Conservation (phyloP, 192 early-diverging fungal species). For the Phycomyces blakesleeanus region DNA sequence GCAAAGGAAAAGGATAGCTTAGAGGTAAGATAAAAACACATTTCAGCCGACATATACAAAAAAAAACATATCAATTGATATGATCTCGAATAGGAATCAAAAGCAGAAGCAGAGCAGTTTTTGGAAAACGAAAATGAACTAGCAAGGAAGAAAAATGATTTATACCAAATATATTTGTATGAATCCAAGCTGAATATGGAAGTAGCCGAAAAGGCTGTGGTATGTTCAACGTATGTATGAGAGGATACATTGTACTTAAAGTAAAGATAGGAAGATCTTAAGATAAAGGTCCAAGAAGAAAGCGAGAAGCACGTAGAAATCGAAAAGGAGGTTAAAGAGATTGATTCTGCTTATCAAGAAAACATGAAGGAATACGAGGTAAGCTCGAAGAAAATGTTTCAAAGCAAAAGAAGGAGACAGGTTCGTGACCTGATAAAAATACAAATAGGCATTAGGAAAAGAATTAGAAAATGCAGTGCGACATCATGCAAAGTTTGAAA, state of each 20-base stretch:
- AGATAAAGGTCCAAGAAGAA: slow-evolving; percentile 56
- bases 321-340: slow-evolving; percentile 56
- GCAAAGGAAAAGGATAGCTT: slow-evolving; percentile 83
- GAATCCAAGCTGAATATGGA: slow-evolving; percentile 56
- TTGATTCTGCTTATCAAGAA: slow-evolving; percentile 58
- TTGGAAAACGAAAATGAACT: slow-evolving; percentile 80
- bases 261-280: slow-evolving; percentile 44
- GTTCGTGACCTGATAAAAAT: not conserved
- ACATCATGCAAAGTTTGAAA: slow-evolving; percentile 68
- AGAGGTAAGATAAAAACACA: slow-evolving; percentile 46
- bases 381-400: not conserved
- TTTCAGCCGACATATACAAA: not conserved
- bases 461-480: slow-evolving; percentile 53
- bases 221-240: slow-evolving; percentile 9
- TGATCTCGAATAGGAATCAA: slow-evolving; percentile 47
- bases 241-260: not conserved
- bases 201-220: slow-evolving; percentile 43
- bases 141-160: slow-evolving; percentile 61
- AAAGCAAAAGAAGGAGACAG: too few relatives aligned
- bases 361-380: slow-evolving; percentile 60
- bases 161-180: slow-evolving; percentile 70
- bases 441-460: slow-evolving; percentile 12
- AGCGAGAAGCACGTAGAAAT: slow-evolving; percentile 55
- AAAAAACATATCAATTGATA: not conserved
- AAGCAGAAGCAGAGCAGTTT: slow-evolving; percentile 78